phyloP scores from a whole-genome alignment of 2,329 filamentous ascomycete genomes.

The Didymella exigua region DNA sequence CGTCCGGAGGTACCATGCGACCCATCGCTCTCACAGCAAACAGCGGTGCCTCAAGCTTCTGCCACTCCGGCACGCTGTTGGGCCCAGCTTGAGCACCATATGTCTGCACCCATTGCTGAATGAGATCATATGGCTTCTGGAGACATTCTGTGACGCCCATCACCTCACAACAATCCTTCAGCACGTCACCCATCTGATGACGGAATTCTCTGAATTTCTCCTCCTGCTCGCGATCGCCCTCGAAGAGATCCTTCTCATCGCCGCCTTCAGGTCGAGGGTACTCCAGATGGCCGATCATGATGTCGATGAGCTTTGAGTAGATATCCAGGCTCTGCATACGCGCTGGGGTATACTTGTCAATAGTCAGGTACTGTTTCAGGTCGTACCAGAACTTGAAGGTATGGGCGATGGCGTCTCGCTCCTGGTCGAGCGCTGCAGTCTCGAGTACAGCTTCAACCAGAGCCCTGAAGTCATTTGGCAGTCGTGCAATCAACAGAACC shows the following conservation, averaged over 20 bases:
- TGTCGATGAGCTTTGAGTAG: slow-evolving; percentile 87
- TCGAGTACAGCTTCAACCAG: slow-evolving; percentile 92
- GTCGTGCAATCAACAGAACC: slow-evolving; percentile 87
- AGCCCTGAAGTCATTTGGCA: slow-evolving; percentile 79
- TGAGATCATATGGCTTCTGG: slow-evolving; percentile 82
- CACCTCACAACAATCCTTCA: slow-evolving; percentile 96
- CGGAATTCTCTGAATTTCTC: slow-evolving; percentile 97
- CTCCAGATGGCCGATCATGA: slow-evolving; percentile 88
- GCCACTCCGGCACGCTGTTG: slow-evolving; percentile 87
- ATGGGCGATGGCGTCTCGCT: slow-evolving; percentile 87
- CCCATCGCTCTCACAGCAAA: slow-evolving; percentile 97
- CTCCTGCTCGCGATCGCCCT: slow-evolving; percentile 92
- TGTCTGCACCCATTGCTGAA: slow-evolving; percentile 85
- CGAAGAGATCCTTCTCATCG: slow-evolving; percentile 83
- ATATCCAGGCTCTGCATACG: slow-evolving; percentile 77
- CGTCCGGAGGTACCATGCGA: slow-evolving; percentile 90
- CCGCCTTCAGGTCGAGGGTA: slow-evolving; percentile 78
- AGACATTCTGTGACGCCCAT: slow-evolving; percentile 92
- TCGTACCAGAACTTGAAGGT: slow-evolving; percentile 99
- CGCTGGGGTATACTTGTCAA: slow-evolving; percentile 87
- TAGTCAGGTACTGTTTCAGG: slow-evolving; percentile 90
- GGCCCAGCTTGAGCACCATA: slow-evolving; percentile 77
- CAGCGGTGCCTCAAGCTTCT: slow-evolving; percentile 90
- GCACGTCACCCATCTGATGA: slow-evolving; percentile 95
- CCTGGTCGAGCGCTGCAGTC: slow-evolving; percentile 83